A percentile compares a stretch with the other conserved stretches of the same genome.
These are phyloP conservation scores for Penicillium aurantiogriseum DNA, from an alignment of 2,329 filamentous ascomycete genomes.

Conservation along the genomic window DNA sequence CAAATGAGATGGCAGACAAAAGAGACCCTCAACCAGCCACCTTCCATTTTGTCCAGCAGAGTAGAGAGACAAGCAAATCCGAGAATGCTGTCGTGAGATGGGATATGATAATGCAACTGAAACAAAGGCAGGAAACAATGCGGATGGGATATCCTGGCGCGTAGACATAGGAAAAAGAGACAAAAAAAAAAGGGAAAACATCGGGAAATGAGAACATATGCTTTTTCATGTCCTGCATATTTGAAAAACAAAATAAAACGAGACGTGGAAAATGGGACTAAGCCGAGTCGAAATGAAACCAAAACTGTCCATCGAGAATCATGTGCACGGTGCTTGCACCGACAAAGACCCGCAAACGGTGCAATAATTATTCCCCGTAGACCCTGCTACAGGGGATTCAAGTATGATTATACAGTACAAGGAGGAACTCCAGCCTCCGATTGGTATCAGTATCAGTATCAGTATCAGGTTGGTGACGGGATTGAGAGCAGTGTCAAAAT, in stretches of 20 bases:
- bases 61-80: background rate
- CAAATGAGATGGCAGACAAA: conserved; percentile 8
- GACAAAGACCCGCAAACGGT: background rate
- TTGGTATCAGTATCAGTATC: background rate
- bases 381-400: conserved; percentile 22
- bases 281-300: background rate
- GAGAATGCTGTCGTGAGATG: background rate
- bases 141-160: conserved; percentile 3
- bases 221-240: conserved; percentile 8
- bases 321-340: background rate
- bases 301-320: background rate
- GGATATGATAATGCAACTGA: background rate
- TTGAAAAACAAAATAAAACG: background rate
- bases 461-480: background rate
- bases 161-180: background rate
- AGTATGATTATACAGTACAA: conserved; percentile 25
- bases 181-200: background rate
- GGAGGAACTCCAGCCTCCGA: conserved; percentile 8
- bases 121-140: background rate
- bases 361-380: conserved; percentile 19
- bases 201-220: conserved; percentile 1
- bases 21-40: conserved; percentile 1
- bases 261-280: background rate
- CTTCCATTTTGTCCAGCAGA: background rate
- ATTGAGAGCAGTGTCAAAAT: background rate